phyloP scores from a whole-genome alignment of 2,329 filamentous ascomycete species.

The Aureobasidium sp. region DNA sequence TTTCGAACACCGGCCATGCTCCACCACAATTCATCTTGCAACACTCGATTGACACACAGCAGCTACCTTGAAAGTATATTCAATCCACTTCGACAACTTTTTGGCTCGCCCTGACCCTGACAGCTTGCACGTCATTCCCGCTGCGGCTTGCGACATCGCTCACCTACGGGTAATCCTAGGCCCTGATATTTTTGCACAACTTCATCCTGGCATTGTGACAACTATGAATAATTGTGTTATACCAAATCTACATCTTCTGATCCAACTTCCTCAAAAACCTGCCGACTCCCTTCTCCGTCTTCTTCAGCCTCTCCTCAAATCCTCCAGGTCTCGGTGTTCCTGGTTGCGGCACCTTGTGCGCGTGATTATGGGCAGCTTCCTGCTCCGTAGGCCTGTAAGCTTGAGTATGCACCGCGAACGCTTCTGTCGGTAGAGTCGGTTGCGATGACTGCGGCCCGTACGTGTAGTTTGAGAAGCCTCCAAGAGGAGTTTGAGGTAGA shows the following conservation, averaged over 20 bases:
- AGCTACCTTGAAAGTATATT: neutral
- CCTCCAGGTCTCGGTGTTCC: conserved; percentile 32
- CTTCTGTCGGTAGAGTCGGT: conserved; percentile 31
- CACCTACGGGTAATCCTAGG: no score
- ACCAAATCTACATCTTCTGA: conserved; percentile 25
- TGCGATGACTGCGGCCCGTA: conserved; percentile 42
- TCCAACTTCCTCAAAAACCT: conserved; percentile 82
- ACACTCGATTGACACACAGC: neutral
- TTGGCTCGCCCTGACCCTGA: neutral
- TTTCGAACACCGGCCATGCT: conserved; percentile 10
- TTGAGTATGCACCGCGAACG: conserved; percentile 71
- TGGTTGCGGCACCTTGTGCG: conserved; percentile 24
- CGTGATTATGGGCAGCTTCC: conserved; percentile 49
- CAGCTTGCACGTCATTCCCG: conserved; percentile 11
- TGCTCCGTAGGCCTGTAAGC: conserved; percentile 73
- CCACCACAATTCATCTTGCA: conserved; percentile 17
- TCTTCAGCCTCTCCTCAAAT: conserved; percentile 71
- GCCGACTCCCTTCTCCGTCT: conserved; percentile 74
- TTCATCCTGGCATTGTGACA: no score
- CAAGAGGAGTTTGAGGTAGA: conserved; percentile 48
- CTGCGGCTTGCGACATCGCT: conserved; percentile 13
- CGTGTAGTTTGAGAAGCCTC: conserved; percentile 63
- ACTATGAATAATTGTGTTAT: no score
- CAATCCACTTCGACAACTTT: neutral
- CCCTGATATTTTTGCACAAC: neutral